Base-by-base conservation (phyloP, 768 basidiomycete genomes). In the Serendipita sp. region DNA sequence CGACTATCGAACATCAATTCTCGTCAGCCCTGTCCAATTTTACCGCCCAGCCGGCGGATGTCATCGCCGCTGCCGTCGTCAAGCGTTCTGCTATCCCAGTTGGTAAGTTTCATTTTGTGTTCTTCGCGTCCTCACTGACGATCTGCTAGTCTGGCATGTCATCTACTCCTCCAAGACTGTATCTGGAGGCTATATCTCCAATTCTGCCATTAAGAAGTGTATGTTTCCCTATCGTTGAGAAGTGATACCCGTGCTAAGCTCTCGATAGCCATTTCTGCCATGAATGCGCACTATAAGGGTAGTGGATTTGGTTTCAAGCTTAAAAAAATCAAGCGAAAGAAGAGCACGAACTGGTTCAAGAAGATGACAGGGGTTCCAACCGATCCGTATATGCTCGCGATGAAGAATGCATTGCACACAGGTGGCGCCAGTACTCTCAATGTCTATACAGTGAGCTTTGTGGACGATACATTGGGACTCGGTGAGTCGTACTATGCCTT, bases 101-200 rank as follows among this genome's bases (percentile, higher is more conserved):
- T 51, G 48, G 48, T 51, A 32, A 7, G 48, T 51, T 8, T n/a
- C 7, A 18, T 7, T 5, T 5, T 32, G n/a, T 32, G 7, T 8
- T 18, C 8, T 51, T 51, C n/a, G n/a, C 30, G n/a, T 18, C 48
- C 48, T 51, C 30, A 8, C 48, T 51, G 8, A 51, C n/a, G 48
- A n/a, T 18, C n/a, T 51, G 8, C 73, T 81, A 65, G 81, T 81
- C 30, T 75, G 82, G 32, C 82, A 77, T 72, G 80, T 82, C 73
- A 81, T 81, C 28, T 82, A 81, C 78, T 34, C 45, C 45, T 28
- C 46, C 51, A 48, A 46, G 11, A 28, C 48, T 32, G 48, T 51
- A 7, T 5, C 48, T 8, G 48, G 48, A n/a, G 48, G 48, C 8
- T 51, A 51, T n/a, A 51, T 51, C n/a, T 18, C 18, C 48, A n/a